Base-by-base conservation (phyloP, 352 stramenopile genomes). In the Pythium volutum region DNA sequence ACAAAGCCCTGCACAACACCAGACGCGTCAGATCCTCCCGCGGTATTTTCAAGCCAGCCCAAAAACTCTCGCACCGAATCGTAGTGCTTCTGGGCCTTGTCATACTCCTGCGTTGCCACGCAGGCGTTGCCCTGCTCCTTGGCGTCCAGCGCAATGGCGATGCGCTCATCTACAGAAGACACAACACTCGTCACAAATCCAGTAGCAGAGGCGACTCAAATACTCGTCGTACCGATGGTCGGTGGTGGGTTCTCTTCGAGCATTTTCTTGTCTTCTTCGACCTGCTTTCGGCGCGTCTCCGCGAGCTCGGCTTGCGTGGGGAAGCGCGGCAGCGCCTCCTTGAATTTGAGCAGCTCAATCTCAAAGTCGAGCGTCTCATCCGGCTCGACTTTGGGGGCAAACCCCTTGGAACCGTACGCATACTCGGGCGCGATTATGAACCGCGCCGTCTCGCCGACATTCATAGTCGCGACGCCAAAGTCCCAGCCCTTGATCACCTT, bases 401-500 rank as follows among this genome's bases (percentile, higher is more conserved):
- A 91, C 3, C 85, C 85, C 50, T 91, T 70, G 10, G 76, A 68
- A 18, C 85, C 85, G 59, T 95, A 95, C 34, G 69, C 85, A 36
- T 95, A 95, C 53, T 93, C 70, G 0, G 85, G 85, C 16, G 75
- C 66, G 54, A 95, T 95, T 61, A 95, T 91, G 63, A 95, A 95
- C 5, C 83, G 85, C 16, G 85, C 76, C 22, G 93, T 55, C 58
- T 95, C 85, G 55, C 85, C 85, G 9, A 84, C 66, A 45, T 68
- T 77, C 85, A 95, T 95, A 11, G 83, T 91, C 14, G 79, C 76
- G 9, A 93, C 81, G 26, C 83, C 85, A 62, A 95, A 88, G 63
- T 95, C 85, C 81, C 84, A 91, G 34, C 85, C 85, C 50, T 88
- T 87, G 59, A 95, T 95, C 26, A 93, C 85, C 64, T 95, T 95